These are phyloP conservation scores for Clonostachys rhizophaga DNA, from an alignment of 2,329 filamentous ascomycete species.

Conservation along the genomic window DNA sequence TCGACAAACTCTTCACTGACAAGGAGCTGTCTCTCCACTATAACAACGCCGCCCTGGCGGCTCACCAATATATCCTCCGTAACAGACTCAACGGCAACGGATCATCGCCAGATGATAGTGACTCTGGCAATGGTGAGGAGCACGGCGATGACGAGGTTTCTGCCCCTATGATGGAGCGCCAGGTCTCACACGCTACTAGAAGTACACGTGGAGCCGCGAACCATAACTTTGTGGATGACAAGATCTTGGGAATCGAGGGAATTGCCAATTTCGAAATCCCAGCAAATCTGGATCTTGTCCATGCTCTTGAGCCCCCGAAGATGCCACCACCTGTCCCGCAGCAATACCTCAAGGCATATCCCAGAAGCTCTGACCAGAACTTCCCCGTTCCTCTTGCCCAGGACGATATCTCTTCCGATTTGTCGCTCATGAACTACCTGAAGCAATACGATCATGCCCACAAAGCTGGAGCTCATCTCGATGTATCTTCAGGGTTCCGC, in stretches of 20 bases:
- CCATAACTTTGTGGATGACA: conserved; percentile 53
- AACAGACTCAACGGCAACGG: conserved; percentile 47
- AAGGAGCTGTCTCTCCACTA: conserved; percentile 65
- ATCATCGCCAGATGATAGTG: conserved; percentile 47
- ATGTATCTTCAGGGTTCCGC: conserved; percentile 46
- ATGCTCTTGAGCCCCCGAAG: conserved; percentile 49
- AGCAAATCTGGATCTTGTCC: conserved; percentile 51
- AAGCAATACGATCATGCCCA: conserved; percentile 50
- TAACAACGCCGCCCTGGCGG: conserved; percentile 56
- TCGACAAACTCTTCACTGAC: conserved; percentile 68
- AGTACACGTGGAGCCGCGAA: conserved; percentile 52
- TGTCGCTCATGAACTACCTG: conserved; percentile 54
- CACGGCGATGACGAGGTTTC: conserved; percentile 37
- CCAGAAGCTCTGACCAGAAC: conserved; percentile 49
- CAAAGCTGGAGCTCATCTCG: conserved; percentile 51
- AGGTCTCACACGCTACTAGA: conserved; percentile 58
- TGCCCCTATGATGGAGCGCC: conserved; percentile 57
- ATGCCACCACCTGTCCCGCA: conserved; percentile 52
- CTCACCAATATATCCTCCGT: conserved; percentile 57
- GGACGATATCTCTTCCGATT: conserved; percentile 49
- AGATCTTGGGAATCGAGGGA: conserved; percentile 54
- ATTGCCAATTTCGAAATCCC: conserved; percentile 55
- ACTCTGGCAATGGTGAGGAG: conserved; percentile 45
- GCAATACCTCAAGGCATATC: conserved; percentile 55
- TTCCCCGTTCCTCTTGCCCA: conserved; percentile 43